Percentiles rank a stretch among this genome's conserved stretches.
Conservation (phyloP, 2,329 filamentous ascomycete genomes). For the Pseudogymnoascus sp. region DNA sequence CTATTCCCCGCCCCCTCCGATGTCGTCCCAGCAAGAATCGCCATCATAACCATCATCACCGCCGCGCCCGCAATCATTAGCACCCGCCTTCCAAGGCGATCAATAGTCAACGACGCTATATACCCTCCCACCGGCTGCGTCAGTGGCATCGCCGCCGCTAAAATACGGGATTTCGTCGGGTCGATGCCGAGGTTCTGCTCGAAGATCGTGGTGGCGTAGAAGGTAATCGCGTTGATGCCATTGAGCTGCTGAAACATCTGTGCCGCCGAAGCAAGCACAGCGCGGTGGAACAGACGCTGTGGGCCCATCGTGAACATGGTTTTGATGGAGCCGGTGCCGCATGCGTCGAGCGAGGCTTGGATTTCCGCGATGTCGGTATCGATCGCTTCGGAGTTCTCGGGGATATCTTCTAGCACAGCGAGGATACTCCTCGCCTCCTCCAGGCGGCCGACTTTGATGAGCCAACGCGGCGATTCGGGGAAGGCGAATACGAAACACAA, state of each 20-base stretch:
- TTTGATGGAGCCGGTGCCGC: constrained; percentile 37
- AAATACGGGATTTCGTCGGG: constrained; percentile 40
- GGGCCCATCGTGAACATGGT: constrained; percentile 39
- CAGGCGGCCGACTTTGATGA: constrained; percentile 28
- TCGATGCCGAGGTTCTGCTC: constrained; percentile 37
- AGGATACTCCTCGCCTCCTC: constrained; percentile 30
- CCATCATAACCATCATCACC: constrained; percentile 55
- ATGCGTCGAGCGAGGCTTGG: constrained; percentile 43
- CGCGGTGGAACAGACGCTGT: constrained; percentile 40
- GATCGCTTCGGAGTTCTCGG: constrained; percentile 21
- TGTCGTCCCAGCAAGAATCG: constrained; percentile 36
- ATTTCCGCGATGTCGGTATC: constrained; percentile 33
- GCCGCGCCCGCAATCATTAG: constrained; percentile 60
- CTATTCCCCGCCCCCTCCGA: constrained; percentile 17
- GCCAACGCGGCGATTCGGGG: constrained; percentile 32
- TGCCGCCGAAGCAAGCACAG: constrained; percentile 37
- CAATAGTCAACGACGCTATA: constrained; percentile 46
- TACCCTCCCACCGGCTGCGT: constrained; percentile 13
- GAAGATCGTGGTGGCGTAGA: constrained; percentile 41
- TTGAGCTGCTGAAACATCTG: constrained; percentile 43
- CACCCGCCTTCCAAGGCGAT: constrained; percentile 57
- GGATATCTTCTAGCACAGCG: constrained; percentile 31
- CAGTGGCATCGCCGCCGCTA: constrained; percentile 37
- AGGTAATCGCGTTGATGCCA: constrained; percentile 32
- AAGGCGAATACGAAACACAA: constrained; percentile 29